Base-by-base conservation (phyloP, 2,329 filamentous ascomycete species). In the Phaeoacremonium minimum region DNA sequence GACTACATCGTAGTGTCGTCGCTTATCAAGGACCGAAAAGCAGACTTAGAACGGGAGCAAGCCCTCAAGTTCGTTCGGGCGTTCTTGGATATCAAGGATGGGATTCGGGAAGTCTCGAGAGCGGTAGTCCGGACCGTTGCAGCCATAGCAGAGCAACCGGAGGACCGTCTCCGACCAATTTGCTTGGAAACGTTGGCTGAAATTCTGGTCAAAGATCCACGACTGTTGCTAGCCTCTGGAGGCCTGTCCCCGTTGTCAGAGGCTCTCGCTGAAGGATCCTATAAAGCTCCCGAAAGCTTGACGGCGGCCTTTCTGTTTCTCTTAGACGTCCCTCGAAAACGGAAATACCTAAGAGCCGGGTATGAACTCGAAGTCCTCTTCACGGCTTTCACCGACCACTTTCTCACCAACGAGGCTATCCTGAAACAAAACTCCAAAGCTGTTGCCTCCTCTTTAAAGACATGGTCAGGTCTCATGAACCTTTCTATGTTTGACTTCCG, bases 21-120 rank as follows among this genome's bases (percentile, higher is more conserved):
- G 1, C 69, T 98, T 20, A 88, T 94, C 46, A 97, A 97, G 57
- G 93, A 97, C 58, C 85, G 86, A 53, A 97, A 96, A 60, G 87
- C 91, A n/a, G 90, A 91, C 49, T 87, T 98, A 14, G 93, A 98
- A 65, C 79, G 94, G 36, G 93, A 98, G 60, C 93, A 98, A 62
- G 93, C 93, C 11, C 69, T 98, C 51, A 98, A 98, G 58, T 96
- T 98, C 57, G 83, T 97, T 17, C 80, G 93, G 41, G 87, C 90
- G 8, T 98, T 98, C 53, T 69, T 98, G 4, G 93, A 98, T 55
- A 88, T 97, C 46, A 96, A 96, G 55, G 87, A 89, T 44, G 93
- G 93, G 9, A 83, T 94, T 7, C 76, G 79, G 44, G 91, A 98
- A 57, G 76, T 98, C 22, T 94, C 93, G 2, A 77, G 86, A 40